Percentiles rank a stretch among this genome's conserved stretches.
These are phyloP conservation scores for Cryptococcus sp. DNA, from an alignment of 1,284 basidiomycete species.

Conservation along the genomic window DNA sequence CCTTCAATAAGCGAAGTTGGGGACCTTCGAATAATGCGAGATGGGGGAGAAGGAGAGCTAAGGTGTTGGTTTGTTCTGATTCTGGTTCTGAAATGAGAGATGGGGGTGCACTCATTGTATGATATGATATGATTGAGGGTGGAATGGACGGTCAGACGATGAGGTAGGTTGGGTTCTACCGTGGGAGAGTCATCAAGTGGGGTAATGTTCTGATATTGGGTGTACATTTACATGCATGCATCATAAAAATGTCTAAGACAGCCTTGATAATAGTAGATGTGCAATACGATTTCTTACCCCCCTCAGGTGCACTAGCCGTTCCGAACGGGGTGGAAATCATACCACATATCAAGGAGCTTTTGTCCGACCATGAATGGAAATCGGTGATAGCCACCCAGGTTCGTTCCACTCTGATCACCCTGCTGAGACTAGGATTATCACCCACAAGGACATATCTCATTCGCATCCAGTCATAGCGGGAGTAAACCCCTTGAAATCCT, in stretches of 20 bases:
- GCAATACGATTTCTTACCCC: conserved; percentile 64
- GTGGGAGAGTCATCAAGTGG: conserved; percentile 1
- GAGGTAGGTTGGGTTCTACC: neutral
- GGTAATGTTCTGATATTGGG: neutral
- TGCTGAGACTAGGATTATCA: conserved; percentile 50
- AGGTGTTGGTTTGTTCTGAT: conserved; percentile 58
- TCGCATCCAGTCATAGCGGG: conserved; percentile 56
- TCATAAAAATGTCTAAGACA: conserved; percentile 22
- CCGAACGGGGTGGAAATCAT: conserved; percentile 50
- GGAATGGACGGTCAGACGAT: neutral
- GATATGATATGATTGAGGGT: neutral
- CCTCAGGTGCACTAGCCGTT: conserved; percentile 55
- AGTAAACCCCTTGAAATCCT: conserved; percentile 50
- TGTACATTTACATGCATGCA: neutral
- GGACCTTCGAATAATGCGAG: conserved; percentile 63
- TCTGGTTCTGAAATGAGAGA: conserved; percentile 11
- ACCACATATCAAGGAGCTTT: conserved; percentile 51
- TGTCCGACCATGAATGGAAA: conserved; percentile 50
- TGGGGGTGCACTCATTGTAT: conserved; percentile 22
- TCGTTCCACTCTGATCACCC: conserved; percentile 6
- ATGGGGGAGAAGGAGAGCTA: conserved; percentile 63
- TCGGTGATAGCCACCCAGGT: conserved; percentile 54
- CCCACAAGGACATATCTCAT: conserved; percentile 60
- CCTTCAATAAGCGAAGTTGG: conserved; percentile 61
- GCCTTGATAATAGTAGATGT: conserved; percentile 59